Base-by-base conservation (phyloP, 139 green algal genomes). In the Edaphochlamys debaryana region DNA sequence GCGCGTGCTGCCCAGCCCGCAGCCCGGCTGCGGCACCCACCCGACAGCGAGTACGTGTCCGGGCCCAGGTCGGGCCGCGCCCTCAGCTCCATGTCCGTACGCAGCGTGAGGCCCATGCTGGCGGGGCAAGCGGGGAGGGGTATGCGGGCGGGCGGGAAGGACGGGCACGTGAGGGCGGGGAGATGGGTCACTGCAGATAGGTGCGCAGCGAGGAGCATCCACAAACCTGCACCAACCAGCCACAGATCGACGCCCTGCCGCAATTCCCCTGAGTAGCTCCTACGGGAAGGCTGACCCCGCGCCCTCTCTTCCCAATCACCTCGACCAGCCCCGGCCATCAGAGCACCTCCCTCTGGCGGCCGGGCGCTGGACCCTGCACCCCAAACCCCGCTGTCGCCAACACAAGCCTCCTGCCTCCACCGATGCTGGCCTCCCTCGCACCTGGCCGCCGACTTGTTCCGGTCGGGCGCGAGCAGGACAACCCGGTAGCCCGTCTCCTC, bases 91-190 rank as follows among this genome's bases (percentile, higher is more conserved):
- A 82, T 82, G 42, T 82, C 63, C 25, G 40, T 3, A 25, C 76
- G 76, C 27, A 82, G 76, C 5, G 76, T 82, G 0, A 82, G 62
- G 32, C 76, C 76, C 76, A 82, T 82, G 76, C 63, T 74, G 76
- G 4, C 17, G 34, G 17, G 36, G 34, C 2, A 41, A 45, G 32
- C 8, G 34, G 25, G 29, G 30, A 13, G 60, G 8, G 7, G 60
- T 6, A 38, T 15, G 30, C 30, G 30, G 4, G 30, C 7, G 22
- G 8, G 38, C 3, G 30, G 4, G 30, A 29, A 30, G 20, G 30
- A 27, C 4, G 30, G 19, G 7, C 30, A 4, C 8, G 60, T 15
- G 30, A 4, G 30, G 30, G 60, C 30, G 30, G 4, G 29, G 30
- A 20, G 4, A 22, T 13, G 8, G 30, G 30, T 17, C 9, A n/a